Conservation (phyloP, 2,329 filamentous ascomycete genomes). For the Aspergillus neotritici region DNA sequence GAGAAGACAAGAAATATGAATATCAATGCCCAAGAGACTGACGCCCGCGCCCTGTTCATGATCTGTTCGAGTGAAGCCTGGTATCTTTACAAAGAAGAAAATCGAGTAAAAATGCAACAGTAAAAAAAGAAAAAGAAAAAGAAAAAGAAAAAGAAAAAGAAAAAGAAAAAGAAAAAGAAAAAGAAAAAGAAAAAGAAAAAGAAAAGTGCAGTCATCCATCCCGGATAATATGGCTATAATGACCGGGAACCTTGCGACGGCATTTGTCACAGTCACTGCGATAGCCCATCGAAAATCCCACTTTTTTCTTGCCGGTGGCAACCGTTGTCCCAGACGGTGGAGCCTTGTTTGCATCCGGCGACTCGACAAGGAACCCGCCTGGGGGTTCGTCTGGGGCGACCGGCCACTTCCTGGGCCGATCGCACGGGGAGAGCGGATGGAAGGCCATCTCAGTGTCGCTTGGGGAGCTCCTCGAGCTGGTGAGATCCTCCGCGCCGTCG, state of each 20-base stretch:
- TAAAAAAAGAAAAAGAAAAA: background rate
- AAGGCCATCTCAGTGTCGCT: constrained; percentile 18
- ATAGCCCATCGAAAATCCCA: constrained; percentile 72
- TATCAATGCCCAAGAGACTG: no score
- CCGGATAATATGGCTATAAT: constrained; percentile 71
- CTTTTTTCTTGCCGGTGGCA: constrained; percentile 41
- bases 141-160: background rate
- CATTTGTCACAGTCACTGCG: constrained; percentile 74
- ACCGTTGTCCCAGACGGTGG: constrained; percentile 1
- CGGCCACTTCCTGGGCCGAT: background rate
- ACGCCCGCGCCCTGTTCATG: no score
- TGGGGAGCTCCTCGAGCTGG: constrained; percentile 5
- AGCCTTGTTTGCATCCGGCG: background rate
- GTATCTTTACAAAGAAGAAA: no score
- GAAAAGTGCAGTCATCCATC: constrained; percentile 13
- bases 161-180: background rate
- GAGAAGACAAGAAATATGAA: no score
- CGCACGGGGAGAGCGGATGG: background rate
- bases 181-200: background rate
- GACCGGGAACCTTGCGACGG: constrained; percentile 65
- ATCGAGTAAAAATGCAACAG: no score
- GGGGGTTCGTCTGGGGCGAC: background rate
- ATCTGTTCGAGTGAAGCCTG: no score
- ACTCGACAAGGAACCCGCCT: constrained; percentile 1
- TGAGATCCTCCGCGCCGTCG: constrained; percentile 25